A percentile compares a stretch with the other conserved stretches of the same genome.
phyloP scores from a whole-genome alignment of 257 asterid genomes.

The Ophiorrhiza pumila region DNA sequence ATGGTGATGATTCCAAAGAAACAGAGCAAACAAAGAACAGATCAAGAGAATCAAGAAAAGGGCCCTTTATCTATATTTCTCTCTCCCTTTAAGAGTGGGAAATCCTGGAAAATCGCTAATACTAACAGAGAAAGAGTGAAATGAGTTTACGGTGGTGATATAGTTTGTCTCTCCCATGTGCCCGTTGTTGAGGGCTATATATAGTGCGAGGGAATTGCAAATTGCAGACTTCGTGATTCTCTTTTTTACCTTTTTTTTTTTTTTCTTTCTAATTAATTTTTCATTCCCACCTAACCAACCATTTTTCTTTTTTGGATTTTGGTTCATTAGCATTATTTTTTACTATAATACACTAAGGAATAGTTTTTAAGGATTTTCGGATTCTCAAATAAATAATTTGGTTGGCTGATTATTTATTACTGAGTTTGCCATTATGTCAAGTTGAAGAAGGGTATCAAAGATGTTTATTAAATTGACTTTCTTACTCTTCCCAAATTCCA shows the following conservation, averaged over 20 bases:
- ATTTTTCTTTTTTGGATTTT: background rate
- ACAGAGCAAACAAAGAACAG: conserved; percentile 8
- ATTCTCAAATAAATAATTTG: background rate
- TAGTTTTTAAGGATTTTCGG: background rate
- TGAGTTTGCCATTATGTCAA: conserved; percentile 7
- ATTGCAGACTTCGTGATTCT: conserved; percentile 53
- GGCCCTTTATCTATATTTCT: background rate
- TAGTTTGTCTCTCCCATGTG: conserved; percentile 4
- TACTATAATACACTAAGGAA: no score
- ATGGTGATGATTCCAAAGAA: conserved; percentile 20
- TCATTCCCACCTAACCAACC: conserved; percentile 1
- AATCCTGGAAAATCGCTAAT: conserved; percentile 20
- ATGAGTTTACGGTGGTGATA: background rate
- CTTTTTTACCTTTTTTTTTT: conserved; percentile 15
- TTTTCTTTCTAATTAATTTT: background rate
- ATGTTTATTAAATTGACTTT: no score
- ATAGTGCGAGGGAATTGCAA: conserved; percentile 26
- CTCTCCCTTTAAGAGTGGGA: background rate
- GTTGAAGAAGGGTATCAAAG: conserved; percentile 14
- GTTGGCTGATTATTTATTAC: background rate
- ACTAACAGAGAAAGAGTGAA: conserved; percentile 15
- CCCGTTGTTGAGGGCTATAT: conserved; percentile 22
- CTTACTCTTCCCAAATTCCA: background rate
- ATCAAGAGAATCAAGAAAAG: conserved; percentile 4
- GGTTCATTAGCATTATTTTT: background rate